phyloP scores from a whole-genome alignment of 345 rosid species.

The Hypericum perforatum region DNA sequence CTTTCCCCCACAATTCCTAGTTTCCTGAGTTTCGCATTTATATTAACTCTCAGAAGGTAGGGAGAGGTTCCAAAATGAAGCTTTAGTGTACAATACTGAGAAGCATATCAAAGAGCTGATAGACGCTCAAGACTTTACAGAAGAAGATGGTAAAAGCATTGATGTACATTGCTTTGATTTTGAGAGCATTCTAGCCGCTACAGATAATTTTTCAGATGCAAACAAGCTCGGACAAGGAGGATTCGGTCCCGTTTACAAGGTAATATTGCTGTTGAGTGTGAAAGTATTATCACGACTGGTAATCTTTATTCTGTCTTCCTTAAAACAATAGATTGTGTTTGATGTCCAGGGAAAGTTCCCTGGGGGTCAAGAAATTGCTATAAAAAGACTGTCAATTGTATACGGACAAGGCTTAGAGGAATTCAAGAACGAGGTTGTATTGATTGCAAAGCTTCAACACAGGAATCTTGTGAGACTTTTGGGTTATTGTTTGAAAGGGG shows the following conservation, averaged over 20 bases:
- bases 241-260: conserved; percentile 10
- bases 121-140: conserved; percentile 35
- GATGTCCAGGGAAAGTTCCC: not conserved
- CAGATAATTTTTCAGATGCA: not conserved
- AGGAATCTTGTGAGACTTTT: conserved; percentile 8
- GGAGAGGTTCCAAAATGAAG: conserved; percentile 23
- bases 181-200: conserved; percentile 31
- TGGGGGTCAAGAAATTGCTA: conserved; percentile 6
- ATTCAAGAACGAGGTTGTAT: conserved; percentile 7
- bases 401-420: conserved; percentile 2
- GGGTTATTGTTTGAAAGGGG: conserved; percentile 6
- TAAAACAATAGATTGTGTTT: not conserved
- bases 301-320: not conserved
- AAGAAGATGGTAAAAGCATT: conserved; percentile 36
- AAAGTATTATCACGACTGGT: too few relatives aligned
- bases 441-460: conserved; percentile 7
- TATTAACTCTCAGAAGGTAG: conserved; percentile 19
- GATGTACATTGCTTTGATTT: conserved; percentile 45
- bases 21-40: not conserved
- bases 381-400: conserved; percentile 1
- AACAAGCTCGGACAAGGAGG: conserved; percentile 9
- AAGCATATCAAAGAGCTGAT: conserved; percentile 43
- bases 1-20: not conserved
- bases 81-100: conserved; percentile 33
- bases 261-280: conserved; percentile 1